These are phyloP conservation scores for Teunomyces atbi DNA, from an alignment of 805 yeast species.

Conservation along the genomic window DNA sequence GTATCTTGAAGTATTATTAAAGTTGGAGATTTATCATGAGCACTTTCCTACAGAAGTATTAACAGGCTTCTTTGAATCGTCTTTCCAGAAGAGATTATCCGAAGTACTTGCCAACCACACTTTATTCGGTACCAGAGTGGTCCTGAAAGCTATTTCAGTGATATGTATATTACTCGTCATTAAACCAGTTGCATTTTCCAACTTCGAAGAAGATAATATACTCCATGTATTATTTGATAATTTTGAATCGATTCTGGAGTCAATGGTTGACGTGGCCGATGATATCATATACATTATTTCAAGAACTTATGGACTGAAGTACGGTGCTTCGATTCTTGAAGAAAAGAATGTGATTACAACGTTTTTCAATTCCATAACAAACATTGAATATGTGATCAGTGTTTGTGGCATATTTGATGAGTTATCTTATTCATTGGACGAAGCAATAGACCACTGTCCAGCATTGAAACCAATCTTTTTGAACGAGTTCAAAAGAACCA, in stretches of 20 bases:
- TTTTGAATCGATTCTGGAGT: background rate
- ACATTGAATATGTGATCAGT: too few relatives aligned
- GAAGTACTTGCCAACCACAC: background rate
- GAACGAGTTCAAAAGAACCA: too few relatives aligned
- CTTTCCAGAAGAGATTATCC: background rate
- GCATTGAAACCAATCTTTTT: too few relatives aligned
- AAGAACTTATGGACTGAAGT: background rate
- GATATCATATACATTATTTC: background rate
- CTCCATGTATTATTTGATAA: background rate
- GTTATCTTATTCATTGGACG: too few relatives aligned
- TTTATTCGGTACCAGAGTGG: background rate
- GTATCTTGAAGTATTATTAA: background rate
- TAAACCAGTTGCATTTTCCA: background rate
- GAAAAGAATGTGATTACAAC: background rate
- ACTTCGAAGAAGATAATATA: background rate
- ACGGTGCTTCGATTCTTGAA: background rate
- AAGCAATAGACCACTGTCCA: too few relatives aligned
- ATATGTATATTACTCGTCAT: background rate
- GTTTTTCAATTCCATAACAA: background rate
- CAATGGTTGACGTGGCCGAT: background rate
- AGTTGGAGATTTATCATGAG: background rate
- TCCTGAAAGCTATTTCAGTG: background rate
- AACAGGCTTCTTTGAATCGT: background rate
- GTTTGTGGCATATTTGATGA: too few relatives aligned
- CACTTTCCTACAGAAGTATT: background rate